phyloP scores from a whole-genome alignment of 768 basidiomycete genomes.

The Mycena galopus region DNA sequence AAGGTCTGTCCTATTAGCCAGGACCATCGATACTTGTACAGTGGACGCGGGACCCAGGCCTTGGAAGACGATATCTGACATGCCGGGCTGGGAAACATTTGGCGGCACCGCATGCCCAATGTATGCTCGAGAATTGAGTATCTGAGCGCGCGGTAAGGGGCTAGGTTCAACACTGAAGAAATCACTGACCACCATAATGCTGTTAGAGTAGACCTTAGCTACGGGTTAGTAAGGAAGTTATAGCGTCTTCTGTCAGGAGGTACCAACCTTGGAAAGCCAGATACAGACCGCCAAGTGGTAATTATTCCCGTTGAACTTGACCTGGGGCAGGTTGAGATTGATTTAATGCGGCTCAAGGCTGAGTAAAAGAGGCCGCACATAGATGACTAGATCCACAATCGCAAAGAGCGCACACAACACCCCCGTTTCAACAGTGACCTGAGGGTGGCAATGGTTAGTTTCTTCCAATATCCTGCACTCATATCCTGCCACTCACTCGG shows the following conservation, averaged over 20 bases:
- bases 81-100: neutral
- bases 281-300: slow-evolving; percentile 36
- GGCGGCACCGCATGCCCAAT: slow-evolving; percentile 20
- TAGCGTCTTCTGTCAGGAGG: no score
- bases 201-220: slow-evolving; percentile 43
- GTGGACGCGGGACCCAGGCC: neutral
- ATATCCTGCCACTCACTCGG: neutral
- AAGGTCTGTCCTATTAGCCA: neutral
- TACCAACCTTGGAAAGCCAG: slow-evolving; percentile 41
- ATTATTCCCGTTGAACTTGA: slow-evolving; percentile 34
- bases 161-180: neutral
- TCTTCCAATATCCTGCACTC: no score
- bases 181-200: slow-evolving; percentile 19
- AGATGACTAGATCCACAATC: slow-evolving; percentile 26
- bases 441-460: neutral
- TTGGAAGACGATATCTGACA: neutral
- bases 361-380: neutral
- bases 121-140: slow-evolving; percentile 30
- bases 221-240: no score
- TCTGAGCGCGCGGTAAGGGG: slow-evolving; percentile 9
- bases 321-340: slow-evolving; percentile 21
- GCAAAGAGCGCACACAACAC: slow-evolving; percentile 37
- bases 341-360: neutral
- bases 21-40: neutral
- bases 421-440: slow-evolving; percentile 40